Percentiles rank a stretch among this genome's conserved stretches.
phyloP scores from a whole-genome alignment of 495 filamentous ascomycete species.

The Xeromyces bisporus region DNA sequence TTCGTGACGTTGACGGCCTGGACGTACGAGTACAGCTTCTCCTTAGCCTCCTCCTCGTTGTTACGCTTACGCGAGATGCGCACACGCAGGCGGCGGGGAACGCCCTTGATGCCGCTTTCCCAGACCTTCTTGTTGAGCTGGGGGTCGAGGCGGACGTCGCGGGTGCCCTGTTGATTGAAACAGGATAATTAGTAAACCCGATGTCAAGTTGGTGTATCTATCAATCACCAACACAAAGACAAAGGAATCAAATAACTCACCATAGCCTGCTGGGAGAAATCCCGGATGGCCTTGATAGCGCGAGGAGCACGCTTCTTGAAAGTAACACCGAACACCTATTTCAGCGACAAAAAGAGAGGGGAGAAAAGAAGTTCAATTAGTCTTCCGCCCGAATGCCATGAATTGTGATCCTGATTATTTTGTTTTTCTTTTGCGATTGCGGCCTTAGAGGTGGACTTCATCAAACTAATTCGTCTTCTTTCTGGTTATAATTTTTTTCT shows the following conservation, averaged over 20 bases:
- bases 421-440: conserved; percentile 13
- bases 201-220: too few relatives aligned
- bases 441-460: conserved; percentile 50
- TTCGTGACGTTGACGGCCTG: conserved; percentile 99
- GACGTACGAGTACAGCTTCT: conserved; percentile 97
- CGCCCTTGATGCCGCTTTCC: conserved; percentile 97
- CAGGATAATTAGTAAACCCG: conserved; percentile 1
- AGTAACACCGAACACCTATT: conserved; percentile 79
- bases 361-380: conserved; percentile 27
- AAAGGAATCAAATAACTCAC: conserved; percentile 37
- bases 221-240: background rate
- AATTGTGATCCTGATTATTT: conserved; percentile 14
- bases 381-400: conserved; percentile 47
- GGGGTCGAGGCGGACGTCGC: conserved; percentile 94
- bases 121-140: conserved; percentile 99
- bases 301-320: conserved; percentile 99
- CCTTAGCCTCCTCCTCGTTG: conserved; percentile 97
- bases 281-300: conserved; percentile 98
- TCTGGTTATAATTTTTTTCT: conserved; percentile 3
- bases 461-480: conserved; percentile 44
- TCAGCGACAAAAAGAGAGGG: conserved; percentile 11
- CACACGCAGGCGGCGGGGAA: conserved; percentile 87
- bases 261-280: conserved; percentile 85
- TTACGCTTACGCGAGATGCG: conserved; percentile 99
- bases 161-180: conserved; percentile 53